A percentile compares a stretch with the other conserved stretches of the same genome.
These are phyloP conservation scores for Penicillium sclerotigenum DNA, from an alignment of 2,329 filamentous ascomycete genomes.

Conservation along the genomic window DNA sequence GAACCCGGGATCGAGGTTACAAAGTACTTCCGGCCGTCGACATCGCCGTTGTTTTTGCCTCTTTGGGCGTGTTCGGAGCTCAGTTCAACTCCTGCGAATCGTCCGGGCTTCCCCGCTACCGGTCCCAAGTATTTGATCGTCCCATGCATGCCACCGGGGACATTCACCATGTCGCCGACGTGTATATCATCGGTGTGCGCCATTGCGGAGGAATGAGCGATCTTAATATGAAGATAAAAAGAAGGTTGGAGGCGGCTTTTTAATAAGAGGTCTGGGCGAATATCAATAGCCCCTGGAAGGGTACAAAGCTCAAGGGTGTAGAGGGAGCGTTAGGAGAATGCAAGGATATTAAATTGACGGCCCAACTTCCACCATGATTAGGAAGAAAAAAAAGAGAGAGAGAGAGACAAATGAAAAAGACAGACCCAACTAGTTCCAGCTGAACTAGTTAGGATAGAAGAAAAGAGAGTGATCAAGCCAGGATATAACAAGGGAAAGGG, in stretches of 20 bases:
- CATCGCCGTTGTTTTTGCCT: slow-evolving; percentile 95
- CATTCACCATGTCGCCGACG: slow-evolving; percentile 82
- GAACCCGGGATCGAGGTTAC: slow-evolving; percentile 71
- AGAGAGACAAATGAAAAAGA: background rate
- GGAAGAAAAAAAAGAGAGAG: background rate
- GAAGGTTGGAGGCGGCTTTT: background rate
- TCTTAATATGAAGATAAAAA: background rate
- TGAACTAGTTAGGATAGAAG: background rate
- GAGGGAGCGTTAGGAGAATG: slow-evolving; percentile 14
- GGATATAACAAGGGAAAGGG: slow-evolving; percentile 12
- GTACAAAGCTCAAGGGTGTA: slow-evolving; percentile 9
- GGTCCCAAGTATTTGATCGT: slow-evolving; percentile 83
- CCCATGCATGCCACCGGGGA: slow-evolving; percentile 89
- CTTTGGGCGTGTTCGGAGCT: slow-evolving; percentile 72
- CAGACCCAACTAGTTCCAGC: background rate
- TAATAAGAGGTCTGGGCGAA: slow-evolving; percentile 2
- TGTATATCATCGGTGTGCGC: slow-evolving; percentile 54
- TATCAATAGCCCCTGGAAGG: slow-evolving; percentile 6
- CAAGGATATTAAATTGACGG: slow-evolving; percentile 13
- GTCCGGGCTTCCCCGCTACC: slow-evolving; percentile 84
- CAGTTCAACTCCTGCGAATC: slow-evolving; percentile 90
- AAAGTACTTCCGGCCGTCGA: slow-evolving; percentile 85
- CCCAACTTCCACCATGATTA: slow-evolving; percentile 14
- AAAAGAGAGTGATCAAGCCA: too few relatives aligned
- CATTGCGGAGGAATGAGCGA: slow-evolving; percentile 25